Conservation (phyloP, 2,329 filamentous ascomycete species). For the Taxawa tesnikishii region DNA sequence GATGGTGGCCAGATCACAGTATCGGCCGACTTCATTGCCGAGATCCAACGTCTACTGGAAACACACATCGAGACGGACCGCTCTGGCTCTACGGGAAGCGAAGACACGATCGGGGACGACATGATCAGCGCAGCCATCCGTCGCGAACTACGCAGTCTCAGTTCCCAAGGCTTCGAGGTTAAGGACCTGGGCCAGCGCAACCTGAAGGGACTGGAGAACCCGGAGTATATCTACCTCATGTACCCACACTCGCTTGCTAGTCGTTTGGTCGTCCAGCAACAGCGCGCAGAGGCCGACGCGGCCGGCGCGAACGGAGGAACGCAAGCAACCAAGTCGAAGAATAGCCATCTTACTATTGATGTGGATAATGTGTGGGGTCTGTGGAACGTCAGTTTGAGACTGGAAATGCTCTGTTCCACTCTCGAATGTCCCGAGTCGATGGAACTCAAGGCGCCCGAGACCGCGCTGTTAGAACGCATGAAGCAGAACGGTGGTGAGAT, state of each 20-base stretch:
- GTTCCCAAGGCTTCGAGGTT: conserved; percentile 87
- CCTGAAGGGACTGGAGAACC: conserved; percentile 93
- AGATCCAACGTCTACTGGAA: conserved; percentile 84
- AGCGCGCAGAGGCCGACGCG: conserved; percentile 30
- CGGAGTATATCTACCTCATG: conserved; percentile 87
- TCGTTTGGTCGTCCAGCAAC: conserved; percentile 59
- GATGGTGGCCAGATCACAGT: conserved; percentile 96
- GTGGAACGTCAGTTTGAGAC: conserved; percentile 75
- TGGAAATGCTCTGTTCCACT: conserved; percentile 86
- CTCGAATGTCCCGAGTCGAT: conserved; percentile 59
- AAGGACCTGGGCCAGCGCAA: conserved; percentile 94
- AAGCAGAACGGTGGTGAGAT: conserved; percentile 67
- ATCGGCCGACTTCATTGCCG: conserved; percentile 90
- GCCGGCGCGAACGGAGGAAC: conserved; percentile 16
- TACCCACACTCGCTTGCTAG: conserved; percentile 83
- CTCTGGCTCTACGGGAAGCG: conserved; percentile 53
- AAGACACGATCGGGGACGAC: conserved; percentile 67
- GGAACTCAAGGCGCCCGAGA: conserved; percentile 66
- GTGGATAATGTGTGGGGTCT: conserved; percentile 78
- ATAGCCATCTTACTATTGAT: conserved; percentile 62
- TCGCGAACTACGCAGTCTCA: conserved; percentile 75
- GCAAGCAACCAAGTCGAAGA: conserved; percentile 42
- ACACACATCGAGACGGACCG: conserved; percentile 79
- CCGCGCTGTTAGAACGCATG: conserved; percentile 65
- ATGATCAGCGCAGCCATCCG: conserved; percentile 63